A percentile compares a stretch with the other conserved stretches of the same genome.
Conservation (phyloP, 805 yeast species). For the Cyberlindnera xylosilytica region DNA sequence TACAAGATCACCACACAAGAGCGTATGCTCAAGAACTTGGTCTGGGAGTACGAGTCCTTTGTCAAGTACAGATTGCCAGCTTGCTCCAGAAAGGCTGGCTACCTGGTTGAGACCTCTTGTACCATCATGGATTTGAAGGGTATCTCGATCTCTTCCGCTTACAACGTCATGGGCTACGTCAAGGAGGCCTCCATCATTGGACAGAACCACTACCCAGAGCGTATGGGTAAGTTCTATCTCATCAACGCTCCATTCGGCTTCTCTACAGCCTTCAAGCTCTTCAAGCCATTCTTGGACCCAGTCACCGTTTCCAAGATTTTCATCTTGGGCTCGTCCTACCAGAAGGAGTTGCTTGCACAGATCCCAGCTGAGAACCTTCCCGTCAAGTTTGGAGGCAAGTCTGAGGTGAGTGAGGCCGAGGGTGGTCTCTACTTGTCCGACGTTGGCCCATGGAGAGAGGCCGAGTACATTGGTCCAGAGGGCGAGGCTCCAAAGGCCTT, state of each 20-base stretch:
- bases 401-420: slow-evolving; percentile 59
- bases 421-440: slow-evolving; percentile 87
- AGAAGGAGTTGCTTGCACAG: slow-evolving; percentile 82
- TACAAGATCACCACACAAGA: slow-evolving; percentile 91
- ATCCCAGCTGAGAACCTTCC: slow-evolving; percentile 94
- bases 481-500: slow-evolving; percentile 82
- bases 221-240: slow-evolving; percentile 96
- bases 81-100: slow-evolving; percentile 77
- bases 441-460: slow-evolving; percentile 97
- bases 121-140: slow-evolving; percentile 95
- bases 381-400: slow-evolving; percentile 81
- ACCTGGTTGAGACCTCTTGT: slow-evolving; percentile 90
- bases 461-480: slow-evolving; percentile 86
- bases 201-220: slow-evolving; percentile 96
- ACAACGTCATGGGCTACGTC: slow-evolving; percentile 82
- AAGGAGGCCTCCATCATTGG: slow-evolving; percentile 92
- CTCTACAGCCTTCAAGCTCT: slow-evolving; percentile 85
- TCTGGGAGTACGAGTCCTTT: slow-evolving; percentile 97
- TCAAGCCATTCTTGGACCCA: slow-evolving; percentile 94
- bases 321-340: slow-evolving; percentile 77
- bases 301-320: slow-evolving; percentile 94
- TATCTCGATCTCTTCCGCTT: slow-evolving; percentile 78
- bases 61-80: slow-evolving; percentile 86
- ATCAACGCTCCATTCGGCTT: slow-evolving; percentile 98
- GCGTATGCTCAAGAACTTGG: slow-evolving; percentile 92